These are phyloP conservation scores for Cercospora canescens DNA, from an alignment of 2,329 filamentous ascomycete species.

Conservation along the genomic window DNA sequence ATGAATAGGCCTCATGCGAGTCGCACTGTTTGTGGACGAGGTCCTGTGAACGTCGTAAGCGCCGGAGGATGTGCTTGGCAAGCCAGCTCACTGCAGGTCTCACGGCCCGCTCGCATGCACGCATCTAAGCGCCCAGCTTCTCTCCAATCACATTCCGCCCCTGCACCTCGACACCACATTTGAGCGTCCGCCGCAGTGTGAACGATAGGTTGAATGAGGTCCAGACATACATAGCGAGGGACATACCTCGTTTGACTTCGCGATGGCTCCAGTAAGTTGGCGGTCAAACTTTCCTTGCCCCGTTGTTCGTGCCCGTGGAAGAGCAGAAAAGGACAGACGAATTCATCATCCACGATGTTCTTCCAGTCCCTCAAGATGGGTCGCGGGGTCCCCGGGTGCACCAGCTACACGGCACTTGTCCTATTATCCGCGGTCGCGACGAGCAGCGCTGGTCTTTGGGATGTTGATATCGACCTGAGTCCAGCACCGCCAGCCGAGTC, in stretches of 20 bases:
- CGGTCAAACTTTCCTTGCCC: too few relatives aligned
- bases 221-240: too few relatives aligned
- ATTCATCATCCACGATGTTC: too few relatives aligned
- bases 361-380: constrained; percentile 30
- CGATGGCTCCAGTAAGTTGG: too few relatives aligned
- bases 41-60: constrained; percentile 5
- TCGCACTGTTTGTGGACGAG: not conserved
- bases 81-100: not conserved
- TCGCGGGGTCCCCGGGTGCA: constrained; percentile 25
- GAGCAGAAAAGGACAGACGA: too few relatives aligned
- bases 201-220: too few relatives aligned
- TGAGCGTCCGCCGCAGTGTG: too few relatives aligned
- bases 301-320: too few relatives aligned
- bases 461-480: constrained; percentile 53
- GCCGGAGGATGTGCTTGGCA: not conserved
- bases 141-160: too few relatives aligned
- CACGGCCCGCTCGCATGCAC: not conserved
- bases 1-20: too few relatives aligned
- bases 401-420: constrained; percentile 32
- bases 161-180: too few relatives aligned
- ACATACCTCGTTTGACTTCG: too few relatives aligned
- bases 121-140: constrained; percentile 6
- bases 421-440: constrained; percentile 20
- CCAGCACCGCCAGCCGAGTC: constrained; percentile 62
- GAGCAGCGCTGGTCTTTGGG: constrained; percentile 34